Evolutionary conservation across 2,329 filamentous ascomycete species (phyloP).

Genomic region (Leptographium flavum): DNA sequence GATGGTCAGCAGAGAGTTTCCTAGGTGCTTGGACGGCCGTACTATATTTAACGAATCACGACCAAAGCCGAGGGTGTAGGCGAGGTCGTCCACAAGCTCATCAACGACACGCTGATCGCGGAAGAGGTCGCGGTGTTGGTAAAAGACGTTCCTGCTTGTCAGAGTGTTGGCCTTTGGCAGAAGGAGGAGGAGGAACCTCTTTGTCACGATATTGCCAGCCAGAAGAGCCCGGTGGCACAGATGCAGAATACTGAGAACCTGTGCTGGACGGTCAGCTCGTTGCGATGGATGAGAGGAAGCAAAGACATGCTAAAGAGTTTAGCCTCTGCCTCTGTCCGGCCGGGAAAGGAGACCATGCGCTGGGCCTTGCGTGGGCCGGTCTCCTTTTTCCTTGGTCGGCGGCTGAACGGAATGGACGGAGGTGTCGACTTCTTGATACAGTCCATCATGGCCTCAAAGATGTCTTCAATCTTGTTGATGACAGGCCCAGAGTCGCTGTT

Average conservation of each 20-base stretch:
- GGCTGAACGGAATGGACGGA: constrained; percentile 32
- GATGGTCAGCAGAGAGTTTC: neutral
- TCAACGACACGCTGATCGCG: constrained; percentile 55
- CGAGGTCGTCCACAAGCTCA: constrained; percentile 58
- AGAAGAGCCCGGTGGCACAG: constrained; percentile 44
- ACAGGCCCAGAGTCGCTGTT: constrained; percentile 17
- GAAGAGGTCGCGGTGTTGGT: constrained; percentile 61
- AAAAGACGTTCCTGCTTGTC: constrained; percentile 56
- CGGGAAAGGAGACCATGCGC: constrained; percentile 26
- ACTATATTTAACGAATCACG: constrained; percentile 59
- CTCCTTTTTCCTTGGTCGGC: constrained; percentile 8
- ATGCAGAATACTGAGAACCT: constrained; percentile 43
- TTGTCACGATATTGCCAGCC: constrained; percentile 40
- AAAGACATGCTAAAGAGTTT: constrained; percentile 34
- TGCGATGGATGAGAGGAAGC: neutral
- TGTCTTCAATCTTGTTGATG: constrained; percentile 38
- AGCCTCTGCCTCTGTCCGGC: constrained; percentile 29
- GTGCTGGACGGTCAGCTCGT: constrained; percentile 24
- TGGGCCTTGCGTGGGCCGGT: neutral
- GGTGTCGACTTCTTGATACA: constrained; percentile 24
- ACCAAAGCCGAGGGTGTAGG: constrained; percentile 50
- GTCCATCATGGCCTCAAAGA: constrained; percentile 37
- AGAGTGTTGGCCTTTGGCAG: no score
- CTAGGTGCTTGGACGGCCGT: neutral
- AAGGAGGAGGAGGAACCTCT: constrained; percentile 30